Evolutionary conservation across 257 asterid species (phyloP), one percentile per base, ranked within the genome.

Genomic region (Solanum tarapatanum): DNA sequence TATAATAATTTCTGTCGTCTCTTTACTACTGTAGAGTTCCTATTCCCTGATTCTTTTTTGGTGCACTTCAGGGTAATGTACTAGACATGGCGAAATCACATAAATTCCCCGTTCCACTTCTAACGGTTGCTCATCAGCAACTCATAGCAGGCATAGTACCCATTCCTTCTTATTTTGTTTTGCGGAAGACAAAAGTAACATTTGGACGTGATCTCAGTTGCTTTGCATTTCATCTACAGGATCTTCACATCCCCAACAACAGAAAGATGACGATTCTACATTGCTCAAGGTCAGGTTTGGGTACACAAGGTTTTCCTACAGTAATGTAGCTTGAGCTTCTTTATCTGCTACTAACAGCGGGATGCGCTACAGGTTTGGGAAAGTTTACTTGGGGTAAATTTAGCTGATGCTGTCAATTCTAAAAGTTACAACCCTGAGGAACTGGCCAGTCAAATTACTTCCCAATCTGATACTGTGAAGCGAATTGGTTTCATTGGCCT

Each of bases 401-500:
- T 97, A 82, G 58, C 88, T 35, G 98, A 92, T 87, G 95, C 98
- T 77, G 96, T 89, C 87, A 93, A 92, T 89, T 94, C 93, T 83
- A 75, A 92, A 90, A 83, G 88, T 90, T 95, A 95, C 90, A 87
- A 93, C 82, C 98, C 99, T 68, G 97, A 94, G 92, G 97, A 94
- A 82, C 90, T 93, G 88, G 98, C 97, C 79, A 72, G 62, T 85
- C 92, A 92, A 88, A 88, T 93, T 88, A 87, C 93, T 89, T 85
- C 92, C 79, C 92, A 93, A 76, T 94, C 98, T 51, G 91, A 93
- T 91, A 87, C 91, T 69, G 93, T 90, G 76, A 92, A 95, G 87
- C 90, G 92, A 87, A 92, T 95, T 58, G 99, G 98, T 90, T 97
- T 97, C 90, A 94, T 97, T 89, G 99, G 99, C 87, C 95, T 97